A percentile compares a stretch with the other conserved stretches of the same genome.
Evolutionary conservation across 2,329 filamentous ascomycete species (phyloP).

Genomic region (Akanthomyces lecanii): DNA sequence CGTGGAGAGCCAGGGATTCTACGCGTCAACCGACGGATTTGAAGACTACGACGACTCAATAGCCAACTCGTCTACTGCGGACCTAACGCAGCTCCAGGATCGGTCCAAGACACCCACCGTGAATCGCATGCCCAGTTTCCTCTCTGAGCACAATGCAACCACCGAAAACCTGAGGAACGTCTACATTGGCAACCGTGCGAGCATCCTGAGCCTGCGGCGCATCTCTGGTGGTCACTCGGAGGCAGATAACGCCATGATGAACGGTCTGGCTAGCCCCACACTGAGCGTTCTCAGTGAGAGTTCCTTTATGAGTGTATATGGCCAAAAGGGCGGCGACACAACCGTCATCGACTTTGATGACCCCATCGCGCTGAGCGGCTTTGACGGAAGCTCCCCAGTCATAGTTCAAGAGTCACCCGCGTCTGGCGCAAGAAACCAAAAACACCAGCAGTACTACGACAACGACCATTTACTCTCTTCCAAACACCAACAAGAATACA

Average conservation of each 20-base stretch:
- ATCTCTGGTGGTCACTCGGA: conserved; percentile 40
- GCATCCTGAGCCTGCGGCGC: conserved; percentile 47
- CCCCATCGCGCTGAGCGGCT: conserved; percentile 28
- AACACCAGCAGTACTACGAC: not conserved
- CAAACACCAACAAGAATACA: not conserved
- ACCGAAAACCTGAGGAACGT: conserved; percentile 59
- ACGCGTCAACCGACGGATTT: conserved; percentile 28
- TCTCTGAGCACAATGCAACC: conserved; percentile 55
- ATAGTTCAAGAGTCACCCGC: not conserved
- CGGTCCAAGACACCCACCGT: conserved; percentile 37
- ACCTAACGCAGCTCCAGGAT: conserved; percentile 13
- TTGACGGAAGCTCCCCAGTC: conserved; percentile 19
- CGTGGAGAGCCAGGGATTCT: conserved; percentile 41
- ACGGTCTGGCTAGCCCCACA: conserved; percentile 51
- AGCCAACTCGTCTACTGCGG: conserved; percentile 22
- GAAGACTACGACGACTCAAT: conserved; percentile 23
- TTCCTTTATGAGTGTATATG: conserved; percentile 63
- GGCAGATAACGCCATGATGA: conserved; percentile 29
- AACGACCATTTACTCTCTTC: not conserved
- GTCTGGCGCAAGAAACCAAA: conserved; percentile 12
- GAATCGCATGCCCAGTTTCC: conserved; percentile 59
- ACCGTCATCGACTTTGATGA: conserved; percentile 29
- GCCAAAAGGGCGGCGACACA: conserved; percentile 35
- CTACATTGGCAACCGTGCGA: conserved; percentile 49
- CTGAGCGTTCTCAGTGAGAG: conserved; percentile 64